A percentile compares a stretch with the other conserved stretches of the same genome.
These are phyloP conservation scores for Mortierella polycephala DNA, from an alignment of 371 early-diverging fungal genomes.

Conservation along the genomic window DNA sequence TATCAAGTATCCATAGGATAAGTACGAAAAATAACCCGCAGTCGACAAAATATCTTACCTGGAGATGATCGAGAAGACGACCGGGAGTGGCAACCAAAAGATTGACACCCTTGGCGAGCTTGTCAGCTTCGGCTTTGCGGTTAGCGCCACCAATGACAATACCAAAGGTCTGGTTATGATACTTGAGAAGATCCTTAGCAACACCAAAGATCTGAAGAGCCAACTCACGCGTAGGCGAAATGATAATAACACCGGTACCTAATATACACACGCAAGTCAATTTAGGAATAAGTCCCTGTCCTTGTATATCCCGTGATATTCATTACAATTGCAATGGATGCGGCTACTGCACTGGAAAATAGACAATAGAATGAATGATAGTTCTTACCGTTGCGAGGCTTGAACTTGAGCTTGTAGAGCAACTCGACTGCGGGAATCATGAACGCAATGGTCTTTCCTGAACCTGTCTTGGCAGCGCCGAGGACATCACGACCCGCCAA, in stretches of 20 bases:
- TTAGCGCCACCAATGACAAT: slow-evolving; percentile 98
- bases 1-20: neutral
- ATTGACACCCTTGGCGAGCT: slow-evolving; percentile 93
- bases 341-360: neutral
- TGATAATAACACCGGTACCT: slow-evolving; percentile 94
- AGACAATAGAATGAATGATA: slow-evolving; percentile 3
- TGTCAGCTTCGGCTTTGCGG: slow-evolving; percentile 94
- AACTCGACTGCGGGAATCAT: slow-evolving; percentile 96
- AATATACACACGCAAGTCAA: slow-evolving; percentile 4
- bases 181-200: slow-evolving; percentile 91
- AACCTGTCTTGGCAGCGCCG: slow-evolving; percentile 99
- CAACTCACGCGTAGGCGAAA: slow-evolving; percentile 99
- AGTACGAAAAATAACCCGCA: neutral
- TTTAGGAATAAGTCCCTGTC: neutral
- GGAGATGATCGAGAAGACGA: slow-evolving; percentile 96
- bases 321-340: neutral
- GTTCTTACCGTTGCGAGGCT: slow-evolving; percentile 92
- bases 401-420: slow-evolving; percentile 80
- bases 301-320: too few relatives aligned
- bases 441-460: slow-evolving; percentile 99
- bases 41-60: slow-evolving; percentile 39
- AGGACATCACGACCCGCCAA: slow-evolving; percentile 97
- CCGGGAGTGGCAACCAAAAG: slow-evolving; percentile 98
- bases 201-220: slow-evolving; percentile 99
- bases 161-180: slow-evolving; percentile 95